A percentile compares a stretch with the other conserved stretches of the same genome.
phyloP scores from a whole-genome alignment of 2,329 filamentous ascomycete species.

The Xylariaceae sp. region DNA sequence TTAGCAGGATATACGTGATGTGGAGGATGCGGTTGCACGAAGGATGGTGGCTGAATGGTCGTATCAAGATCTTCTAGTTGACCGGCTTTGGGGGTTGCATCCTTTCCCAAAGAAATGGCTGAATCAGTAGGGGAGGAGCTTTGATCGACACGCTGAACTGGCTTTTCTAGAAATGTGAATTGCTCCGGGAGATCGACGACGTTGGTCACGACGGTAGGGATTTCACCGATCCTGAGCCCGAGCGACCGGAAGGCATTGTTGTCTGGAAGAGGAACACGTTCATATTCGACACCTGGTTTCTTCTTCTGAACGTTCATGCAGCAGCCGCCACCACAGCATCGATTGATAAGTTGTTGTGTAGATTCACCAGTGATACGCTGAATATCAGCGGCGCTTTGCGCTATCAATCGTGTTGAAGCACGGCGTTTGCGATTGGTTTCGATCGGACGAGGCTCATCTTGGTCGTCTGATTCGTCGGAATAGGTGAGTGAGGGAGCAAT shows the following conservation, averaged over 20 bases:
- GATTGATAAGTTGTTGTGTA: slow-evolving; percentile 56
- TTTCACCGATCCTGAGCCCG: slow-evolving; percentile 68
- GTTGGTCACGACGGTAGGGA: slow-evolving; percentile 70
- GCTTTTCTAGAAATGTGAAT: slow-evolving; percentile 63
- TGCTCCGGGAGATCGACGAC: slow-evolving; percentile 69
- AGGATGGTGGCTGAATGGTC: slow-evolving; percentile 71
- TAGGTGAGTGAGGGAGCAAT: slow-evolving; percentile 60
- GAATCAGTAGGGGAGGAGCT: slow-evolving; percentile 48
- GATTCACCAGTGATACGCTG: slow-evolving; percentile 62
- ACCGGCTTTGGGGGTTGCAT: slow-evolving; percentile 26
- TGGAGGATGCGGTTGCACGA: slow-evolving; percentile 91
- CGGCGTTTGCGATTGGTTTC: slow-evolving; percentile 52
- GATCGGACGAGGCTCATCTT: slow-evolving; percentile 47
- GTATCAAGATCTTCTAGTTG: slow-evolving; percentile 49
- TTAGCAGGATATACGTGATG: slow-evolving; percentile 90
- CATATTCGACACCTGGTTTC: slow-evolving; percentile 47
- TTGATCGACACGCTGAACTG: slow-evolving; percentile 42
- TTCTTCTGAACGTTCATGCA: slow-evolving; percentile 49
- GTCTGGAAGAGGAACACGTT: slow-evolving; percentile 59
- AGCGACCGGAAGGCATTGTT: slow-evolving; percentile 83
- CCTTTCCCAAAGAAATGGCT: slow-evolving; percentile 40
- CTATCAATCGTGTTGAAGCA: slow-evolving; percentile 65
- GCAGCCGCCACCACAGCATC: slow-evolving; percentile 63
- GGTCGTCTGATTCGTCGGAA: slow-evolving; percentile 59
- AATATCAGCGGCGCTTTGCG: slow-evolving; percentile 59